Evolutionary conservation across 2,329 filamentous ascomycete species (phyloP).

Genomic region (Ascochyta koolunga): DNA sequence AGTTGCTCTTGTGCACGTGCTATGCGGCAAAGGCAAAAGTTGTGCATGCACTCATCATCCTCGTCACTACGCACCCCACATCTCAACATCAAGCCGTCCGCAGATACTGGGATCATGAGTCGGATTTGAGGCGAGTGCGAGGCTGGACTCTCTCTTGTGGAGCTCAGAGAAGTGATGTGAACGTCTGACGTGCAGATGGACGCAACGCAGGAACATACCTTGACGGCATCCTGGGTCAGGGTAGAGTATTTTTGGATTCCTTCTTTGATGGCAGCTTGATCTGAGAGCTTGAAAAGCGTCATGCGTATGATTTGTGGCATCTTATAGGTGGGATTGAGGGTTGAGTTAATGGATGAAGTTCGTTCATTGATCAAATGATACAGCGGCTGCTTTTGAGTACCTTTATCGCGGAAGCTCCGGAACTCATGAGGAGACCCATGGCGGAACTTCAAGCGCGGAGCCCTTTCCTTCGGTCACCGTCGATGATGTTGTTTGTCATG

Average conservation of each 20-base stretch:
- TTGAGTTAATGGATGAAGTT: background rate
- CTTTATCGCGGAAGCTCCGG: constrained; percentile 7
- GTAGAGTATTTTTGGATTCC: constrained; percentile 43
- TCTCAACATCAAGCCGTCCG: constrained; percentile 2
- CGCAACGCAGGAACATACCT: constrained; percentile 36
- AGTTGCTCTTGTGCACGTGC: constrained; percentile 3
- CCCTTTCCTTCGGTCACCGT: constrained; percentile 10
- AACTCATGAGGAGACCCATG: constrained; percentile 19
- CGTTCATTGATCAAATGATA: background rate
- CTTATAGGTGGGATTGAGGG: constrained; percentile 2
- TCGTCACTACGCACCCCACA: constrained; percentile 18
- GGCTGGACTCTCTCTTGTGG: constrained; percentile 11
- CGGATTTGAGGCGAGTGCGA: constrained; percentile 1
- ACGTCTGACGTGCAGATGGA: constrained; percentile 19
- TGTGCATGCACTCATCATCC: constrained; percentile 13
- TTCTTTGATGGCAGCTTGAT: constrained; percentile 35
- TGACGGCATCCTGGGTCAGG: constrained; percentile 40
- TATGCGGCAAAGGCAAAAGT: background rate
- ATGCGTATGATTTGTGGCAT: constrained; percentile 46
- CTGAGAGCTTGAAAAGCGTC: constrained; percentile 47
- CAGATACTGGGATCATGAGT: constrained; percentile 10
- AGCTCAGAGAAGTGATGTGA: constrained; percentile 22
- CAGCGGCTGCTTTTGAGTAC: background rate
- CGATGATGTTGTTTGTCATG: background rate
- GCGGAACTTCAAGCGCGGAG: constrained; percentile 6